phyloP scores from a whole-genome alignment of 2,329 filamentous ascomycete species.

The Alternaria sp. region DNA sequence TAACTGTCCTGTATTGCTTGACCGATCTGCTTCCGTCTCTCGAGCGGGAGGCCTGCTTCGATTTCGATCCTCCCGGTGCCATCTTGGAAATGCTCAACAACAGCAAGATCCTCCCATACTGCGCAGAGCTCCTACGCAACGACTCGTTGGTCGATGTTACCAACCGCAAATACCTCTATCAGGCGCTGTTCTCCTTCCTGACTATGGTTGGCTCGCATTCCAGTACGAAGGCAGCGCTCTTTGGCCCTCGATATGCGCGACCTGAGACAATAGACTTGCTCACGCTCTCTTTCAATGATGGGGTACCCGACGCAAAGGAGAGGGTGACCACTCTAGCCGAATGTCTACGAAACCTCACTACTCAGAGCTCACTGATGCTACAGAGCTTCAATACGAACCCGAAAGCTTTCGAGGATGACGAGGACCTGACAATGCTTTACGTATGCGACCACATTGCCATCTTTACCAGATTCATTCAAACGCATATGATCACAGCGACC shows the following conservation, averaged over 20 bases:
- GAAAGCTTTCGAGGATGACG: conserved; percentile 24
- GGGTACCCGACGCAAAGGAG: background rate
- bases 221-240: conserved; percentile 40
- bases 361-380: conserved; percentile 30
- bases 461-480: conserved; percentile 32
- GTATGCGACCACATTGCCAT: conserved; percentile 43
- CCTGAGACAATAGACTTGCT: conserved; percentile 46
- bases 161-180: conserved; percentile 46
- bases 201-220: conserved; percentile 37
- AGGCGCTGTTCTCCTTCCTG: conserved; percentile 51
- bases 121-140: conserved; percentile 50
- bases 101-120: conserved; percentile 47
- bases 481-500: background rate
- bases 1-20: conserved; percentile 21
- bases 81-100: conserved; percentile 44
- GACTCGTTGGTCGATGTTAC: conserved; percentile 50
- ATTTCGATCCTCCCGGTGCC: conserved; percentile 36
- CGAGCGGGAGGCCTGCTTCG: conserved; percentile 29
- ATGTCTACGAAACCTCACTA: conserved; percentile 33
- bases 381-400: conserved; percentile 21
- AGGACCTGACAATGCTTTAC: conserved; percentile 39
- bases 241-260: conserved; percentile 43
- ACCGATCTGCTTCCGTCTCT: conserved; percentile 34
- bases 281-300: conserved; percentile 37
- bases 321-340: conserved; percentile 30